Percentiles rank a stretch among this genome's conserved stretches.
Conservation (phyloP, 2,329 filamentous ascomycete species). For the Colletotrichum salicis region DNA sequence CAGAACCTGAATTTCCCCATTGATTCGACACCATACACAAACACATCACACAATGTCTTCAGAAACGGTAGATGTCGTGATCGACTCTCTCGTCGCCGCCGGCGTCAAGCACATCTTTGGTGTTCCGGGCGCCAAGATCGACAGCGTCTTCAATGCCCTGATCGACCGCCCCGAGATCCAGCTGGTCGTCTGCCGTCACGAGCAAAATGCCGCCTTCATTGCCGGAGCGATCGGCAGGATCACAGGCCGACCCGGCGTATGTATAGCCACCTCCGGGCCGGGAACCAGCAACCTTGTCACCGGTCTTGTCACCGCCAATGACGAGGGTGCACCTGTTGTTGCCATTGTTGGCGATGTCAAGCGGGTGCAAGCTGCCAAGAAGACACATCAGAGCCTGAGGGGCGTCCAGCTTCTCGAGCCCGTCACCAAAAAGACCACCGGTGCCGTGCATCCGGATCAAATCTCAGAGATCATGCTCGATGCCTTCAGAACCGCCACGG, state of each 20-base stretch:
- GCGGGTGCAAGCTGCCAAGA: constrained; percentile 53
- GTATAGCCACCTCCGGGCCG: constrained; percentile 58
- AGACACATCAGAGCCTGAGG: constrained; percentile 59
- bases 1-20: background rate
- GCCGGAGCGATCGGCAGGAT: constrained; percentile 57
- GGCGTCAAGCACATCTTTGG: constrained; percentile 58
- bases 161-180: constrained; percentile 57
- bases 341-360: constrained; percentile 60
- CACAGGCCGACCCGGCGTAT: constrained; percentile 57
- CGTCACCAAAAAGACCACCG: constrained; percentile 53
- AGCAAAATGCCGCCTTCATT: constrained; percentile 63
- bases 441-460: constrained; percentile 58
- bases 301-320: constrained; percentile 57
- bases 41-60: constrained; percentile 8
- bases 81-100: constrained; percentile 46
- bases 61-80: constrained; percentile 43
- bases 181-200: constrained; percentile 58
- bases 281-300: constrained; percentile 59
- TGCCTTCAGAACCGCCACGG: constrained; percentile 54
- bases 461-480: constrained; percentile 58
- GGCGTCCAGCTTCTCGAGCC: constrained; percentile 55
- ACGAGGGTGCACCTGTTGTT: constrained; percentile 58
- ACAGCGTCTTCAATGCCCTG: constrained; percentile 58
- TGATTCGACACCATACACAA: background rate
- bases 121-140: constrained; percentile 59